These are phyloP conservation scores for Penicillium sp. DNA, from an alignment of 2,329 filamentous ascomycete genomes.

Conservation along the genomic window DNA sequence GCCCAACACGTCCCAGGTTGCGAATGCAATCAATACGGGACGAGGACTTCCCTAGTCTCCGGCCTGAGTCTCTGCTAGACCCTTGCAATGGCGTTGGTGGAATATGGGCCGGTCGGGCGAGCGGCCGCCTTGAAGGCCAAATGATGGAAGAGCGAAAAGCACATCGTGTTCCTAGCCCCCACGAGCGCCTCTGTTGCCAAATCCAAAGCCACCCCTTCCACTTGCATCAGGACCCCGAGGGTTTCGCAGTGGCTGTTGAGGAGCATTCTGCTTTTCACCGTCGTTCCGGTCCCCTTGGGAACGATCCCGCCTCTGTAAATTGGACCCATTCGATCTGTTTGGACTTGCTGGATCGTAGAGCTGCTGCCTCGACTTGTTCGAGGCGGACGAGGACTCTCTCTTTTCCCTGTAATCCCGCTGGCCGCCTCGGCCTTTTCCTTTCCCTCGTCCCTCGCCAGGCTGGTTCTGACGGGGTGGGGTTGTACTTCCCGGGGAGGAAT, in stretches of 20 bases:
- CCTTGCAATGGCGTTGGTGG: neutral
- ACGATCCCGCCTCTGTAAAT: constrained; percentile 48
- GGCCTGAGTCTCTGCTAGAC: neutral
- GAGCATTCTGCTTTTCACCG: constrained; percentile 32
- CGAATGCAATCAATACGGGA: constrained; percentile 62
- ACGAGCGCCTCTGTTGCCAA: constrained; percentile 65
- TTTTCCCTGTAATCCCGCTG: constrained; percentile 47
- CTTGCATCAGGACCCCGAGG: constrained; percentile 78
- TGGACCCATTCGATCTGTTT: constrained; percentile 61
- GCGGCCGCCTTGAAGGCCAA: neutral
- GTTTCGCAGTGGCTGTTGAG: constrained; percentile 67
- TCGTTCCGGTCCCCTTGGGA: constrained; percentile 43
- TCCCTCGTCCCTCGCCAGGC: constrained; percentile 40
- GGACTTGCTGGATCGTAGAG: constrained; percentile 77
- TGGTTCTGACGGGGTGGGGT: constrained; percentile 58
- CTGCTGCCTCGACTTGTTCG: constrained; percentile 59
- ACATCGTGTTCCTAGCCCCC: constrained; percentile 28
- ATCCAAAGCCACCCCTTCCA: constrained; percentile 77
- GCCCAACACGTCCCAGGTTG: constrained; percentile 60
- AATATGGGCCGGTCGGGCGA: neutral
- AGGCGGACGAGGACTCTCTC: constrained; percentile 44
- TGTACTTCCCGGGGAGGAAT: constrained; percentile 63
- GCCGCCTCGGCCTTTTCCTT: constrained; percentile 54
- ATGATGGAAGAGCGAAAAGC: constrained; percentile 1
- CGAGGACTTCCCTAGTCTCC: constrained; percentile 51